Conservation (phyloP, 768 basidiomycete species). For the Tricholoma sp. region DNA sequence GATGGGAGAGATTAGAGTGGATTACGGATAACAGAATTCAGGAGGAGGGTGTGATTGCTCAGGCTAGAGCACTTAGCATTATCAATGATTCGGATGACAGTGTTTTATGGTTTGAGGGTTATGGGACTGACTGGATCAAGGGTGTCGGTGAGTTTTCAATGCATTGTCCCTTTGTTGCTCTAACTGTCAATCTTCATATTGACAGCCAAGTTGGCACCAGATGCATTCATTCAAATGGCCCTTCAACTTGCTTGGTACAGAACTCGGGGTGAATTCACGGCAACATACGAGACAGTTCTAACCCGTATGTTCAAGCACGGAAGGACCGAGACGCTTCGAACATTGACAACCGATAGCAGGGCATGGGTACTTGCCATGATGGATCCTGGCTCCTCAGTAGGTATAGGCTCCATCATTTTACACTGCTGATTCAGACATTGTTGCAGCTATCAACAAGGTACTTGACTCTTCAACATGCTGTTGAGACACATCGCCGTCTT, state of each 20-base stretch:
- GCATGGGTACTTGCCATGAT: slow-evolving; percentile 74
- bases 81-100: slow-evolving; percentile 79
- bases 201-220: slow-evolving; percentile 49
- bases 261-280: slow-evolving; percentile 69
- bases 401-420: slow-evolving; percentile 14
- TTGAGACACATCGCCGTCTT: slow-evolving; percentile 63
- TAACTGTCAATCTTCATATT: neutral
- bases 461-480: slow-evolving; percentile 57
- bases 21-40: slow-evolving; percentile 55
- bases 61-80: slow-evolving; percentile 48
- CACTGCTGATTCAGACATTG: neutral
- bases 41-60: slow-evolving; percentile 54
- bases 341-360: slow-evolving; percentile 66
- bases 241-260: slow-evolving; percentile 90
- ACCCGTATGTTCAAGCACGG: slow-evolving; percentile 85
- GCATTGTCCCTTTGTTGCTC: neutral
- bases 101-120: slow-evolving; percentile 76
- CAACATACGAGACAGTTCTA: slow-evolving; percentile 90
- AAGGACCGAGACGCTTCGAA: slow-evolving; percentile 85
- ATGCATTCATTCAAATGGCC: slow-evolving; percentile 88
- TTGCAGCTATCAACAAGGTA: slow-evolving; percentile 32
- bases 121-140: slow-evolving; percentile 87
- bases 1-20: slow-evolving; percentile 74
- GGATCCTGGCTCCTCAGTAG: slow-evolving; percentile 45
- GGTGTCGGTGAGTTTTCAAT: slow-evolving; percentile 45